A percentile compares a stretch with the other conserved stretches of the same genome.
Evolutionary conservation across 2,329 filamentous ascomycete species (phyloP).

Genomic region (Teratosphaeriaceae sp.): DNA sequence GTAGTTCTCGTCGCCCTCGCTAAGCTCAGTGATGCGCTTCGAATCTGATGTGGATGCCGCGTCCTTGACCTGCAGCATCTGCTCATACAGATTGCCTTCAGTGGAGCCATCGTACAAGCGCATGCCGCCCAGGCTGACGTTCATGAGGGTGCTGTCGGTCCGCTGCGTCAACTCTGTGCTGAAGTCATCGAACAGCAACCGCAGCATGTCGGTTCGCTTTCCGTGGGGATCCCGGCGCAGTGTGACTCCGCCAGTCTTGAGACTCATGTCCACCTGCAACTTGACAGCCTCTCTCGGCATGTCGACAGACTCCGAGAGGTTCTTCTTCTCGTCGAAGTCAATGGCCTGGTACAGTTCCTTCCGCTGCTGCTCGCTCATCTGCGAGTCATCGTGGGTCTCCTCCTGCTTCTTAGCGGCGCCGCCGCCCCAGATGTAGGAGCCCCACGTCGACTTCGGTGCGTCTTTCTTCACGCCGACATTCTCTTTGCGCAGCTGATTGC

Average conservation of each 20-base stretch:
- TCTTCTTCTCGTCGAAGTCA: constrained; percentile 96
- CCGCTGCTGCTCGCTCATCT: constrained; percentile 91
- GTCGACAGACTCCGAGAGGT: constrained; percentile 79
- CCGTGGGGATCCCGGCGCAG: constrained; percentile 77
- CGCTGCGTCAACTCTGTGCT: constrained; percentile 83
- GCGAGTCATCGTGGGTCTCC: constrained; percentile 66
- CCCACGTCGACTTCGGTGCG: constrained; percentile 72
- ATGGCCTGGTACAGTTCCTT: constrained; percentile 97
- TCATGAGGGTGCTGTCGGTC: constrained; percentile 82
- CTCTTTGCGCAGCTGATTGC: constrained; percentile 92
- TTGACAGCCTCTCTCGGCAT: constrained; percentile 87
- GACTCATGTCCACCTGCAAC: constrained; percentile 81
- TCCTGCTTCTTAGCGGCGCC: constrained; percentile 51
- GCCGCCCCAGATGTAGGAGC: constrained; percentile 80
- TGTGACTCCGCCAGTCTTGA: constrained; percentile 96
- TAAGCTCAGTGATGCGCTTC: constrained; percentile 42
- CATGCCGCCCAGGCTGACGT: constrained; percentile 85
- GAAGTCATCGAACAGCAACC: constrained; percentile 90
- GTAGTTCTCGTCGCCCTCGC: constrained; percentile 39
- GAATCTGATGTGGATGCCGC: constrained; percentile 54
- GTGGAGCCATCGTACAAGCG: constrained; percentile 96
- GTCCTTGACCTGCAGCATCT: constrained; percentile 94
- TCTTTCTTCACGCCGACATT: constrained; percentile 74
- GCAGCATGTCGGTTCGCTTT: constrained; percentile 73
- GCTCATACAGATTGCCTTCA: constrained; percentile 79